Conservation (phyloP, 768 basidiomycete genomes). For the Russula earlei region DNA sequence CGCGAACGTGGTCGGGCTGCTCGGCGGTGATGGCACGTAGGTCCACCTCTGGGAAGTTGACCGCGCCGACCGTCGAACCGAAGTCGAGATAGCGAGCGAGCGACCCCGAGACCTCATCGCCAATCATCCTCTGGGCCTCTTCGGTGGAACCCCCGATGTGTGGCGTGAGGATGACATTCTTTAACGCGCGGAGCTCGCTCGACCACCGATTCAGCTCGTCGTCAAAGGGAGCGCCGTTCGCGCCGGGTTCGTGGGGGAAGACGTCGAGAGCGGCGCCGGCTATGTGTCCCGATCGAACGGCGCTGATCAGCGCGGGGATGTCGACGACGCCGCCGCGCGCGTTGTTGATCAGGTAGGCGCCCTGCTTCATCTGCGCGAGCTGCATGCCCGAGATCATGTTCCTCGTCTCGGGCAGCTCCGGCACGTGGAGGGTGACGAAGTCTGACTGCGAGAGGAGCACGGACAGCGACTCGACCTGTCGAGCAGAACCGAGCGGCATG, state of each 20-base stretch:
- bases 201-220: constrained; percentile 84
- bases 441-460: constrained; percentile 72
- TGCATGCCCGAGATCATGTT: constrained; percentile 80
- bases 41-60: constrained; percentile 99
- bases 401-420: constrained; percentile 91
- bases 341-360: constrained; percentile 95
- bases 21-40: constrained; percentile 84
- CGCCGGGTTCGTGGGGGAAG: constrained; percentile 85
- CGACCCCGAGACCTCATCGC: constrained; percentile 83
- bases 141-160: constrained; percentile 99
- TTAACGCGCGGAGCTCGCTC: constrained; percentile 57
- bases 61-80: constrained; percentile 83
- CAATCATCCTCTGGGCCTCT: constrained; percentile 96
- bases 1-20: constrained; percentile 69
- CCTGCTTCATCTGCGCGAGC: constrained; percentile 87
- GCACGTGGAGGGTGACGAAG: constrained; percentile 94
- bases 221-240: constrained; percentile 86
- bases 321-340: constrained; percentile 94
- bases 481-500: constrained; percentile 94
- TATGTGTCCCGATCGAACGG: constrained; percentile 77
- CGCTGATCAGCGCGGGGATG: constrained; percentile 78
- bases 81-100: constrained; percentile 85
- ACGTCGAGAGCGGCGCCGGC: constrained; percentile 92
- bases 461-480: constrained; percentile 74
- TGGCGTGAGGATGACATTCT: constrained; percentile 94